Base-by-base conservation (phyloP, 148 eudicot genomes). In the Fagopyrum homotropicum region DNA sequence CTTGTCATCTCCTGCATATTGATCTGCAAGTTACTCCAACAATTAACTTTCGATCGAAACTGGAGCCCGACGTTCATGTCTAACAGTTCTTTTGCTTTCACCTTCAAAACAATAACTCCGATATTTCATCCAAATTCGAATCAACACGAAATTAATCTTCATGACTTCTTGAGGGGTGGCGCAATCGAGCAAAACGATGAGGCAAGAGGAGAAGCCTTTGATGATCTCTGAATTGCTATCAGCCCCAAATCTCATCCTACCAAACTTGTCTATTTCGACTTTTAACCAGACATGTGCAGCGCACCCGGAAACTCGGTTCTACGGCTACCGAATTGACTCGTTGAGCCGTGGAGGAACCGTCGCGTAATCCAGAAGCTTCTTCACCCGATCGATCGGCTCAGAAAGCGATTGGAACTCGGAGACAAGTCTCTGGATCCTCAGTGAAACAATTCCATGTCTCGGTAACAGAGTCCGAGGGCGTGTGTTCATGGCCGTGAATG, bases 161-260 rank as follows among this genome's bases (percentile, higher is more conserved):
- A 87, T 26, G 61, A 93, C 83, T 66, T 89, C 93, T 57, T 77
- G 84, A 1, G 93, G 86, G 14, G 60, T 70, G 7, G 83, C 92
- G 75, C 93, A 88, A 63, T 91, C 89, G 0, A 93, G 81, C 78
- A 87, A 75, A 83, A 85, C 88, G 12, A 89, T 80, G 82, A 93
- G 74, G 68, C 98, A 91, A 80, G 89, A 88, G 72, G 91, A 89
- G 73, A 93, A 93, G 61, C 98, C 98, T 75, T 93, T 91, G 0
- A 89, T 86, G 54, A 93, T 89, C 72, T 93, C 97, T 11, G 97
- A 91, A 82, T 93, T 96, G 73, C 93, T 93, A 43, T 93, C 96
- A 2, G 89, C 89, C 56, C 82, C 49, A 61, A 88, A 91, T 52
- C 86, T 80, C 88, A 93, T 88, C 72, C 76, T 54, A 73, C 91